These are phyloP conservation scores for Syzygium oleosum DNA, from an alignment of 345 rosid species.

Conservation along the genomic window DNA sequence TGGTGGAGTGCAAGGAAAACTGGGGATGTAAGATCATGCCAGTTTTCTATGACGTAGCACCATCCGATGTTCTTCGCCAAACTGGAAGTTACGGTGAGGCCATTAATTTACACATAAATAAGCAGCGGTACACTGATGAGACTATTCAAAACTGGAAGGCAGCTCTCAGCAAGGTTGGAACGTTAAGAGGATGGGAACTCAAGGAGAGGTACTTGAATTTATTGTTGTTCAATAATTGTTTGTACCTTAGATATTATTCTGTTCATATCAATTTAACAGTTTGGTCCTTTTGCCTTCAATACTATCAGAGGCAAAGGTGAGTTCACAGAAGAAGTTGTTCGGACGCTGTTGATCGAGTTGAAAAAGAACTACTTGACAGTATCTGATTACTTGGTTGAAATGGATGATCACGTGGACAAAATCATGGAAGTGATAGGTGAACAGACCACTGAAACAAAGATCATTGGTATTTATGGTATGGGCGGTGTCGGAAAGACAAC, in stretches of 20 bases:
- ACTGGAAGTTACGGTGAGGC: neutral
- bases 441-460: neutral
- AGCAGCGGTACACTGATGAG: neutral
- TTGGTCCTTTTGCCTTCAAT: neutral
- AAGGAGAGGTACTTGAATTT: neutral
- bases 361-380: neutral
- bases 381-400: neutral
- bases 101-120: neutral
- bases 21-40: neutral
- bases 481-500: slow-evolving; percentile 1
- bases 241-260: neutral
- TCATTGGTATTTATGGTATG: slow-evolving; percentile 1
- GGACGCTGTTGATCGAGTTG: neutral
- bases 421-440: neutral
- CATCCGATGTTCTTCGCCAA: neutral
- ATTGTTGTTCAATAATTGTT: neutral
- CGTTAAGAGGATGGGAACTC: neutral
- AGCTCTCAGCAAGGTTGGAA: neutral
- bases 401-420: neutral
- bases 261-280: too few relatives aligned
- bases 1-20: neutral
- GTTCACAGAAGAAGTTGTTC: neutral
- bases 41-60: neutral
- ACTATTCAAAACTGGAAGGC: neutral
- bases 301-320: neutral